phyloP scores from a whole-genome alignment of 2,329 filamentous ascomycete genomes.

The Ilyonectria robusta region DNA sequence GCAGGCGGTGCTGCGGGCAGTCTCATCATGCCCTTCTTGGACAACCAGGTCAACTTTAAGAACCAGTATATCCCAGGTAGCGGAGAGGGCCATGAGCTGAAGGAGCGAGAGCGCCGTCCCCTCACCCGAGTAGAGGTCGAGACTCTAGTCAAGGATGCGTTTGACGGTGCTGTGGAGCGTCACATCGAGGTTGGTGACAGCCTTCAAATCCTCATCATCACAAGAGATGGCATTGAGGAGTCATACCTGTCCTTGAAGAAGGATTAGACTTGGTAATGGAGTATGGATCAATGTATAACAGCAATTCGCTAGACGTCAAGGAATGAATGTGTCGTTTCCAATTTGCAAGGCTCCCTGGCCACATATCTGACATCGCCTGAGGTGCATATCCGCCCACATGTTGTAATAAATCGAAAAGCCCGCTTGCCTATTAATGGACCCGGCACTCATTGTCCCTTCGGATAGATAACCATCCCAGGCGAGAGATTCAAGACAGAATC shows the following conservation, averaged over 20 bases:
- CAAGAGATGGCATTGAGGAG: slow-evolving; percentile 90
- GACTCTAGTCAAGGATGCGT: slow-evolving; percentile 94
- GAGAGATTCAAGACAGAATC: background rate
- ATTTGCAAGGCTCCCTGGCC: background rate
- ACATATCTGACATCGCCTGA: background rate
- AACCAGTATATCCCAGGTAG: slow-evolving; percentile 95
- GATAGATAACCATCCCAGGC: background rate
- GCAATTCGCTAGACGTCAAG: slow-evolving; percentile 41
- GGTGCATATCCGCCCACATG: background rate
- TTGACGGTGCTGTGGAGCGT: slow-evolving; percentile 97
- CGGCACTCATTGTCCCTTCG: background rate
- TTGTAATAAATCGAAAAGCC: background rate
- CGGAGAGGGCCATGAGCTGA: slow-evolving; percentile 84
- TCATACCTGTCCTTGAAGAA: slow-evolving; percentile 87
- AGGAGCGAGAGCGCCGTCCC: slow-evolving; percentile 79
- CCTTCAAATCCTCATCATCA: slow-evolving; percentile 95
- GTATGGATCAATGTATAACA: slow-evolving; percentile 52
- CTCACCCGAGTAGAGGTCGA: slow-evolving; percentile 83
- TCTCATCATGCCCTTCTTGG: slow-evolving; percentile 98
- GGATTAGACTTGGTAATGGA: slow-evolving; percentile 70
- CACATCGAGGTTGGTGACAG: slow-evolving; percentile 99
- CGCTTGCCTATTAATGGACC: background rate
- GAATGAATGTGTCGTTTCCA: slow-evolving; percentile 41
- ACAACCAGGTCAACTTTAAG: slow-evolving; percentile 99
- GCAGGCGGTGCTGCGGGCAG: slow-evolving; percentile 93